These are phyloP conservation scores for Jacaranda copaia DNA, from an alignment of 257 asterid species.

Conservation along the genomic window DNA sequence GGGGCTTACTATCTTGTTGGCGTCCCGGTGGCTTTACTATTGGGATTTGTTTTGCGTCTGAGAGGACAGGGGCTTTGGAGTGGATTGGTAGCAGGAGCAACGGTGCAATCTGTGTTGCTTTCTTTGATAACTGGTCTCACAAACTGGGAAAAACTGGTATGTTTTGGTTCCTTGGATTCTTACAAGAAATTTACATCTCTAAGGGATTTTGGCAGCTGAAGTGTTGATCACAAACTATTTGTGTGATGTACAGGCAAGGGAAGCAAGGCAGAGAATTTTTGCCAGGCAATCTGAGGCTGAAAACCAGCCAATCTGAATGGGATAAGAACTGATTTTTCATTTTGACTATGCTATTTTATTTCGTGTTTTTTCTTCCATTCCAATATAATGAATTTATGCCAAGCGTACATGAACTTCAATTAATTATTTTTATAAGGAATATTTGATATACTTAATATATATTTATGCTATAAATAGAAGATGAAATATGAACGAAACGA, in stretches of 20 bases:
- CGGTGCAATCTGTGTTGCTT: constrained; percentile 57
- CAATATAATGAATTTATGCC: no score
- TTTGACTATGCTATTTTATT: no score
- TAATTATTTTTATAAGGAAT: no score
- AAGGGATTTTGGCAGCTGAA: neutral
- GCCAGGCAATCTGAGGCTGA: constrained; percentile 31
- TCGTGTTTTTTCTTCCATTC: neutral
- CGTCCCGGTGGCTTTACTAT: constrained; percentile 64
- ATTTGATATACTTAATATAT: no score
- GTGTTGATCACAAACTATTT: neutral
- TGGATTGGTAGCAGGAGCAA: constrained; percentile 73
- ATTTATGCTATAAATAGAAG: no score
- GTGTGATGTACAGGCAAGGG: constrained; percentile 48
- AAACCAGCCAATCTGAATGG: constrained; percentile 18
- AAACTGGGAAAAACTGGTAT: constrained; percentile 67
- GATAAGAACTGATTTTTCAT: no score
- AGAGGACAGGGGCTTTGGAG: constrained; percentile 81
- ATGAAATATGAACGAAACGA: no score
- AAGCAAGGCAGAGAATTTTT: constrained; percentile 59
- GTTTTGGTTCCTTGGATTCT: no score
- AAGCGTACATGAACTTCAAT: no score
- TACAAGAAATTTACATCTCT: no score
- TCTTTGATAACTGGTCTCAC: constrained; percentile 61
- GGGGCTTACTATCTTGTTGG: constrained; percentile 84
- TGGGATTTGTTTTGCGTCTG: constrained; percentile 69